Evolutionary conservation across 2,329 filamentous ascomycete species (phyloP).

Genomic region (Teratosphaeria epicoccoides): DNA sequence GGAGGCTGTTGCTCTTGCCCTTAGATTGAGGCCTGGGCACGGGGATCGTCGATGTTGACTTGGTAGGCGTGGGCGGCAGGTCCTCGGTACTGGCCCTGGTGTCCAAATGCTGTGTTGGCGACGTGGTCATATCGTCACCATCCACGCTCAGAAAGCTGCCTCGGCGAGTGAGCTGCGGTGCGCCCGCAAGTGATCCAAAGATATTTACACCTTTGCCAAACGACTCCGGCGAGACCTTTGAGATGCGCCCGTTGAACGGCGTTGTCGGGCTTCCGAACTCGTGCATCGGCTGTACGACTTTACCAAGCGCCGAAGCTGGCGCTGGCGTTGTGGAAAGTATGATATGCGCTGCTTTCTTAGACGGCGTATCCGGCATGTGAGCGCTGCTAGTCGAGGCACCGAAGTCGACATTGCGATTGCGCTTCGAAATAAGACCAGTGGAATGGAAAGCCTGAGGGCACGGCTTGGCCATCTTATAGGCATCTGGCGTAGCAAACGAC

Average conservation of each 20-base stretch:
- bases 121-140: conserved; percentile 58
- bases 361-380: conserved; percentile 85
- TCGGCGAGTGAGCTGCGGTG: conserved; percentile 40
- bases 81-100: conserved; percentile 56
- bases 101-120: conserved; percentile 45
- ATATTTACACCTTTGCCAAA: conserved; percentile 56
- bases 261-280: conserved; percentile 73
- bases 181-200: conserved; percentile 47
- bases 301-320: conserved; percentile 44
- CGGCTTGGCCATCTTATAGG: conserved; percentile 66
- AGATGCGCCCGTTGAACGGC: conserved; percentile 58
- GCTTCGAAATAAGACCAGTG: conserved; percentile 88
- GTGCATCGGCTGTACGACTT: conserved; percentile 54
- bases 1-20: conserved; percentile 41
- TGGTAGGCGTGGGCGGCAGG: conserved; percentile 88
- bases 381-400: conserved; percentile 45
- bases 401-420: conserved; percentile 68
- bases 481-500: conserved; percentile 62
- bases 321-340: conserved; percentile 47
- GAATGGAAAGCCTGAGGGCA: conserved; percentile 82
- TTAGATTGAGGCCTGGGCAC: conserved; percentile 32
- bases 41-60: conserved; percentile 45
- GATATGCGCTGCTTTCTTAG: conserved; percentile 75
- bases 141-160: conserved; percentile 74
- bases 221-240: conserved; percentile 53